phyloP scores from a whole-genome alignment of 169 alveolate genomes.

The Plasmodium relictum region DNA sequence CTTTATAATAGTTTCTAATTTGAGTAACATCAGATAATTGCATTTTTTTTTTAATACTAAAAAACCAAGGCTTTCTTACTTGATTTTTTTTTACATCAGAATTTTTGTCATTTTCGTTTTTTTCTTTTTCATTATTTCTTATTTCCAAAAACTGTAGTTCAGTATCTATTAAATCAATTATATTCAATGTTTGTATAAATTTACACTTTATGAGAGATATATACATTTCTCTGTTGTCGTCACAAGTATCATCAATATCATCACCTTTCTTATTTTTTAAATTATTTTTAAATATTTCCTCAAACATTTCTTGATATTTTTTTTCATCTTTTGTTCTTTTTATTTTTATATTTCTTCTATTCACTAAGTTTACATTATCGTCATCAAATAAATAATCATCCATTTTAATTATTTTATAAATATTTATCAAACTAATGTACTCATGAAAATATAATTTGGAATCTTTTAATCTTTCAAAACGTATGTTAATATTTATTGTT shows the following conservation, averaged over 20 bases:
- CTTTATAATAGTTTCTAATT: conserved; percentile 51
- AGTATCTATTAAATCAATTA: conserved; percentile 35
- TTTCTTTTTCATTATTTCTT: conserved; percentile 6
- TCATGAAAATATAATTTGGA: conserved; percentile 31
- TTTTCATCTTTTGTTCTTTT: conserved; percentile 64
- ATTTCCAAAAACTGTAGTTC: conserved; percentile 33
- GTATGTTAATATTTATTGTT: conserved; percentile 32
- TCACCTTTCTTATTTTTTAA: not conserved
- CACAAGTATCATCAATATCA: not conserved
- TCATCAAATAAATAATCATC: conserved; percentile 45
- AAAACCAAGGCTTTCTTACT: conserved; percentile 35
- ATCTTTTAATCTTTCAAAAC: conserved; percentile 41
- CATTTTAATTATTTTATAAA: conserved; percentile 15
- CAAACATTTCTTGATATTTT: conserved; percentile 20
- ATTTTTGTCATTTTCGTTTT: not conserved
- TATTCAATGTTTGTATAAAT: conserved; percentile 49
- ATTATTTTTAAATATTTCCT: conserved; percentile 15
- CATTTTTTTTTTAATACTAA: conserved; percentile 59
- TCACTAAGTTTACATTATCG: not conserved
- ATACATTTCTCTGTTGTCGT: conserved; percentile 31
- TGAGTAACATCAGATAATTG: conserved; percentile 28
- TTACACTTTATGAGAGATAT: conserved; percentile 27
- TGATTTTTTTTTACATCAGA: not conserved
- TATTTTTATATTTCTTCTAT: conserved; percentile 49
- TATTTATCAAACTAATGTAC: conserved; percentile 12